Conservation (phyloP, 2,329 filamentous ascomycete species). For the Colletotrichum australisinense region DNA sequence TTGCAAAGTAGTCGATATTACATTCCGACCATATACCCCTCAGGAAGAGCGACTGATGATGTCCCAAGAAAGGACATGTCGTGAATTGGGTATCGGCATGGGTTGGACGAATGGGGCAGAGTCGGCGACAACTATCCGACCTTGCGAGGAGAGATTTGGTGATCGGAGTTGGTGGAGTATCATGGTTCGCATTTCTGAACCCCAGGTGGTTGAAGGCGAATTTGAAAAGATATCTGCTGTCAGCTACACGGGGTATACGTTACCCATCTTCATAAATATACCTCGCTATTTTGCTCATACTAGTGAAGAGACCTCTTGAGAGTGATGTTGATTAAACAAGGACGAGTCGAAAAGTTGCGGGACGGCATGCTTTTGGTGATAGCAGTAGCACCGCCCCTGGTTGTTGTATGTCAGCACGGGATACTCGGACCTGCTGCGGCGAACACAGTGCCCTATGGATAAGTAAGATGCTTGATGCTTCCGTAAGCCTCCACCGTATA, state of each 20-base stretch:
- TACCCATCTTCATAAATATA: constrained; percentile 23
- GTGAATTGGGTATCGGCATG: constrained; percentile 1
- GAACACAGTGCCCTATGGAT: not conserved
- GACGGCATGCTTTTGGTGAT: constrained; percentile 3
- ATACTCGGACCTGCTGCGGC: constrained; percentile 2
- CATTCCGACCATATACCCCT: not conserved
- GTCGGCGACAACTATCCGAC: not conserved
- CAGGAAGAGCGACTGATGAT: constrained; percentile 27
- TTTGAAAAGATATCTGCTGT: constrained; percentile 22
- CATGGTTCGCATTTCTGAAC: constrained; percentile 12
- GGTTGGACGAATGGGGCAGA: constrained; percentile 8
- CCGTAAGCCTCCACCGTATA: not conserved
- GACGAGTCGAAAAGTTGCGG: not conserved
- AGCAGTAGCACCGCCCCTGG: too few relatives aligned
- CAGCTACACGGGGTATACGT: constrained; percentile 12
- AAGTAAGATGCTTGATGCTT: not conserved
- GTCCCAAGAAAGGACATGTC: constrained; percentile 29
- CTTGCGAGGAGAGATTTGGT: constrained; percentile 1
- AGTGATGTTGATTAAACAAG: not conserved
- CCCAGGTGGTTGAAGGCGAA: constrained; percentile 4
- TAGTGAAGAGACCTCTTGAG: not conserved
- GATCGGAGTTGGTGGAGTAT: constrained; percentile 23
- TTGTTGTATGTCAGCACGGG: not conserved
- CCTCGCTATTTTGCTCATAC: not conserved
- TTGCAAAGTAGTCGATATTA: not conserved